Percentiles rank a stretch among this genome's conserved stretches.
phyloP scores from a whole-genome alignment of 208 protist species.

The Acanthamoeba quina region DNA sequence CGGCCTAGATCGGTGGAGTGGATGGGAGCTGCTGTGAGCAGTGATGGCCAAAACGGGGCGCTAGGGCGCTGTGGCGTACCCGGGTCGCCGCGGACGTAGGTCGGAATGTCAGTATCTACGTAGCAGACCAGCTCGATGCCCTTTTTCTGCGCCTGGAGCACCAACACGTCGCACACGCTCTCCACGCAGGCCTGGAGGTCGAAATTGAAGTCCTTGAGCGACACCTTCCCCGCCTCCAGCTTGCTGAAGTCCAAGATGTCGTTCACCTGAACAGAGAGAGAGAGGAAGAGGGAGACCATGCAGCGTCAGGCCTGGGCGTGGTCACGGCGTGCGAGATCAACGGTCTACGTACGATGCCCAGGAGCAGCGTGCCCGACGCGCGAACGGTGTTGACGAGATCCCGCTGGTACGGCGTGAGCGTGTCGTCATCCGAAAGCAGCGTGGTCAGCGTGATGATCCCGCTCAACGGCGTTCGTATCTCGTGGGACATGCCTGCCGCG shows the following conservation, averaged over 20 bases:
- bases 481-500: constrained; percentile 59
- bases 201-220: constrained; percentile 62
- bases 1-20: not conserved
- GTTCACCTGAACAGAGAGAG: constrained; percentile 30
- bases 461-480: constrained; percentile 68
- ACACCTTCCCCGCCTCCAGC: constrained; percentile 67
- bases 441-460: constrained; percentile 66
- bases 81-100: constrained; percentile 59
- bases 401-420: constrained; percentile 55
- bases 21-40: not conserved
- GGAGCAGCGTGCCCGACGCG: constrained; percentile 55
- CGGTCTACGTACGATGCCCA: constrained; percentile 1
- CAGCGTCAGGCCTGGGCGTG: too few relatives aligned
- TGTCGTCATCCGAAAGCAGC: constrained; percentile 53
- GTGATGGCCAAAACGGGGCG: not conserved
- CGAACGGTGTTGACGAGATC: constrained; percentile 64
- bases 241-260: constrained; percentile 73
- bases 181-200: constrained; percentile 61
- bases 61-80: not conserved
- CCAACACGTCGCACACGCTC: constrained; percentile 31
- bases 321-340: not conserved
- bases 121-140: constrained; percentile 60
- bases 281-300: not conserved
- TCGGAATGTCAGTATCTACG: constrained; percentile 37
- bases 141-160: constrained; percentile 56